These are phyloP conservation scores for Martensiomyces pterosporus DNA, from an alignment of 192 early-diverging fungal species.

Conservation along the genomic window DNA sequence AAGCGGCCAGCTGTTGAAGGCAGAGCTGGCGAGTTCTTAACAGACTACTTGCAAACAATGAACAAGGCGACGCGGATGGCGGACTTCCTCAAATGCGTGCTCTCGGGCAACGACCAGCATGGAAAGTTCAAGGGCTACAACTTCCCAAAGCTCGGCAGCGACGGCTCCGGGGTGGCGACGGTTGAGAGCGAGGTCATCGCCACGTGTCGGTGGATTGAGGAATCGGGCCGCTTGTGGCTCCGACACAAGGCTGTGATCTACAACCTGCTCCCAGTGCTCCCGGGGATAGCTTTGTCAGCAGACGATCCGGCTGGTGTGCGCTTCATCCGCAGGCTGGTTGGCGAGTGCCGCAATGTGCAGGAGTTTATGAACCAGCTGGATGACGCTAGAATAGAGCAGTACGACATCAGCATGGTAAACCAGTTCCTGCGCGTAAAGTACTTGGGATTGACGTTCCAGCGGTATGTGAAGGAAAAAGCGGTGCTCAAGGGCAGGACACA, in stretches of 20 bases:
- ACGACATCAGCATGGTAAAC: constrained; percentile 35
- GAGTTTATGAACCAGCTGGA: constrained; percentile 19
- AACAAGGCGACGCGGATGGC: constrained; percentile 21
- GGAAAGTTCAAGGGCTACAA: constrained; percentile 38
- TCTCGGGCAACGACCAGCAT: constrained; percentile 29
- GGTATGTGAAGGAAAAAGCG: constrained; percentile 25
- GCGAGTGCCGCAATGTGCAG: constrained; percentile 5
- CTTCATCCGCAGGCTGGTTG: constrained; percentile 15
- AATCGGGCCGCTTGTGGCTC: constrained; percentile 16
- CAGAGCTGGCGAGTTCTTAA: constrained; percentile 21
- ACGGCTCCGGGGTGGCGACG: constrained; percentile 12
- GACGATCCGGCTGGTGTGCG: constrained; percentile 9
- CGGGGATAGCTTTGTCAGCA: constrained; percentile 5
- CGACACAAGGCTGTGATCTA: constrained; percentile 23
- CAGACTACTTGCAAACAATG: constrained; percentile 11
- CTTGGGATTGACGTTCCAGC: constrained; percentile 43
- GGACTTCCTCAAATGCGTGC: constrained; percentile 23
- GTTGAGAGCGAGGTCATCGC: constrained; percentile 26
- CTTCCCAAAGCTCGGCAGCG: constrained; percentile 24
- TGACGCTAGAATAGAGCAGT: constrained; percentile 19
- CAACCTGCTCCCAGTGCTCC: constrained; percentile 24
- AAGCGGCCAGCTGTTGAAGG: constrained; percentile 9
- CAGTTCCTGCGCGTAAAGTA: constrained; percentile 38
- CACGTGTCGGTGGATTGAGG: constrained; percentile 12
- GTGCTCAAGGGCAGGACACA: not conserved